Base-by-base conservation (phyloP, 2,329 filamentous ascomycete species). In the Dendrostoma leiphaemia region DNA sequence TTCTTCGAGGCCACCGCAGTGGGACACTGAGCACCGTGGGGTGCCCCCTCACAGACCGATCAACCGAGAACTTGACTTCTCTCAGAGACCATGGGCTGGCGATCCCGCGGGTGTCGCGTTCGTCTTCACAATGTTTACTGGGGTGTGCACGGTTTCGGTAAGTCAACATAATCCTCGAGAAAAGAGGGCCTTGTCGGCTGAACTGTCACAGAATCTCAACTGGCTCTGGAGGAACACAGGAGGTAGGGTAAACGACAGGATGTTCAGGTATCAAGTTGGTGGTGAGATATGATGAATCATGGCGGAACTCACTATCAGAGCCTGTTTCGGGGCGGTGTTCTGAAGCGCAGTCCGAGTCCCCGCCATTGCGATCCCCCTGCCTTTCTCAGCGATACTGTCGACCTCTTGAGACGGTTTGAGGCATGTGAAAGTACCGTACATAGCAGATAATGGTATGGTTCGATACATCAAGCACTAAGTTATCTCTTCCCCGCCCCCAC, bases 11-110 rank as follows among this genome's bases (percentile, higher is more conserved):
- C 64, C 65, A 26, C 53, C 61, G 2, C 53, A 53, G 40, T 67
- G 65, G 65, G 54, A 59, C 28, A 50, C 52, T 19, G 32, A 56
- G n/a, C 57, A 64, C 44, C 63, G 65, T 44, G 60, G 62, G 13
- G 62, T 67, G 19, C 65, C 65, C 26, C 61, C 61, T 3, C 63
- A 65, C 52, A 59, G 65, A 13, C 64, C 65, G 15, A 54, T 65
- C 32, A 66, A 67, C 54, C 56, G 31, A n/a, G 24, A 61, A 2
- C 43, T 66, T 24, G 62, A 66, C 47, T 40, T 48, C n/a, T 49
- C 31, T 17, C 47, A 58, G 56, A 48, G 65, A 51, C 65, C 65
- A 1, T 60, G 58, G 60, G 64, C 63, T 10, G 61, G 59, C 2
- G 63, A 66, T 31, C 46, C 49, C 3, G 48, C 61, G 28, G 65